Base-by-base conservation (phyloP, 192 early-diverging fungal species). In the Oehlia diaphana region DNA sequence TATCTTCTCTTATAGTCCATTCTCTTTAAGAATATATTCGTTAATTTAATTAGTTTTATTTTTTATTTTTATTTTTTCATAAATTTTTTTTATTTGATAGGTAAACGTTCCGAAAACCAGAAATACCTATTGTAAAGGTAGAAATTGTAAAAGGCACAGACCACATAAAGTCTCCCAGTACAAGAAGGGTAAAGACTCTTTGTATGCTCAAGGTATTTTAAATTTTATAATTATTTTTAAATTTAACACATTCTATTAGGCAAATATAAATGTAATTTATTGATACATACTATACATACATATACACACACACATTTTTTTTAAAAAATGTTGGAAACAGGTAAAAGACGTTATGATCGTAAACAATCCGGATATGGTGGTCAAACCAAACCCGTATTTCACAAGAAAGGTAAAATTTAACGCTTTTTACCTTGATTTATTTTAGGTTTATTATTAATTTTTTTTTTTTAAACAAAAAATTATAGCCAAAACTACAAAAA, bases 371-470 rank as follows among this genome's bases (percentile, higher is more conserved):
- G 98, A 91, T 98, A 93, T 90, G 98, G 98, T 96, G 98, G 98
- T 92, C 98, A 99, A 91, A 98, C 96, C 89, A 99, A 99, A 94
- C 98, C 96, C 85, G 95, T 98, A 84, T 99, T 99, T 96, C 96
- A 98, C 94, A 99, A 99, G 93, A 99, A 99, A 95, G 75, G 75
- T 77, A 28, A 35, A 63, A 14, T 75, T 62, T 8, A 12, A 35
- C 35, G 31, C 31, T 31, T 31, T 31, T 31, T 31, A 31, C 31
- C 2, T 31, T 31, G 31, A 31, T 26, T 26, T 26, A 26, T 26
- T 26, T 26, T 26, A 26, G 0, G 1, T 31, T 31, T 31, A 31
- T 31, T 31, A 31, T 31, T 31, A 31, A 31, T 31, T 31, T 31
- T 31, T 31, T 31, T 31, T 31, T 31, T 31, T 26, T 0, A 26